Conservation (phyloP, 2,329 filamentous ascomycete genomes). For the Shiraia bambusicola region DNA sequence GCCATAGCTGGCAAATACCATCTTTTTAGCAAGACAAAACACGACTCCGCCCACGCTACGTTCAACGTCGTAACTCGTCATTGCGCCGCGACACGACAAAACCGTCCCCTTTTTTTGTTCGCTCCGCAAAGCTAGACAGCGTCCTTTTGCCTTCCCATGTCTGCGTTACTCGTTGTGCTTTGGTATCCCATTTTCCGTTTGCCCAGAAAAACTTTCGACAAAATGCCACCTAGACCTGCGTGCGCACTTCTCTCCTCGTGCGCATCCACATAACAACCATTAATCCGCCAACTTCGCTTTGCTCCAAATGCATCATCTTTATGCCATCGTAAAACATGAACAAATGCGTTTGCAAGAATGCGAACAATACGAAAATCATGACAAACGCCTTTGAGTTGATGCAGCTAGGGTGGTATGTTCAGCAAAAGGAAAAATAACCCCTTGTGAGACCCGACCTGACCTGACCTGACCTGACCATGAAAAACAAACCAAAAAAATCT, state of each 20-base stretch:
- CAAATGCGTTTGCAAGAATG: constrained; percentile 1
- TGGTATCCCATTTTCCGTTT: constrained; percentile 1
- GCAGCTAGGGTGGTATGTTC: constrained; percentile 6
- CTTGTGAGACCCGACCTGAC: too few relatives aligned
- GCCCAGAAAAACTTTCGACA: neutral
- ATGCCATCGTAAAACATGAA: constrained; percentile 2
- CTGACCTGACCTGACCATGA: too few relatives aligned
- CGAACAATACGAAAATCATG: constrained; percentile 2
- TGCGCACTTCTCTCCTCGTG: neutral
- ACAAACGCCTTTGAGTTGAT: constrained; percentile 16
- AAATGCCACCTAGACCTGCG: neutral
- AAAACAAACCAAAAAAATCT: too few relatives aligned
- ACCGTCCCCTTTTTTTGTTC: too few relatives aligned
- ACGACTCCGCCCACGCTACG: too few relatives aligned
- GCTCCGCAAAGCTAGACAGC: too few relatives aligned
- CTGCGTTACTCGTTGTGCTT: neutral
- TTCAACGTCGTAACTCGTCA: too few relatives aligned
- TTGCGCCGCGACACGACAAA: too few relatives aligned
- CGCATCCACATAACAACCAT: neutral
- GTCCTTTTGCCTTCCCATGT: too few relatives aligned
- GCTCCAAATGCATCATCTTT: neutral
- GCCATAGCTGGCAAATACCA: too few relatives aligned
- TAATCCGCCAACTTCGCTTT: neutral
- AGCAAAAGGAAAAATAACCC: neutral
- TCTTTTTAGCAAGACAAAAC: too few relatives aligned